These are phyloP conservation scores for Nicotiana benthamiana DNA, from an alignment of 257 asterid species.

Conservation along the genomic window DNA sequence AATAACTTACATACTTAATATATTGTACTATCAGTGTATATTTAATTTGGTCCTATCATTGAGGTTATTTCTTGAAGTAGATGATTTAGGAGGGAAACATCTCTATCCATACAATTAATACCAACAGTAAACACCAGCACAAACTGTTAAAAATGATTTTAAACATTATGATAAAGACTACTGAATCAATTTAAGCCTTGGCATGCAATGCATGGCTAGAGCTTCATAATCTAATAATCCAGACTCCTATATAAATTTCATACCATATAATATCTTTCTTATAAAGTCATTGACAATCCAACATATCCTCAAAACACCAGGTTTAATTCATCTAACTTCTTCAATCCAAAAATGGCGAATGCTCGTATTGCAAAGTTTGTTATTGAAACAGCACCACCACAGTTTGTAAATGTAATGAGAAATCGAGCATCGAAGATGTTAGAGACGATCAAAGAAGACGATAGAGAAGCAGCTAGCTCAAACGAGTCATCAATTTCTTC, in stretches of 20 bases:
- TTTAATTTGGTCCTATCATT: constrained; percentile 1
- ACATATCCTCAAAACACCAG: not conserved
- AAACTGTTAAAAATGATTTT: constrained; percentile 24
- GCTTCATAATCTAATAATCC: constrained; percentile 6
- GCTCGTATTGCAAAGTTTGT: constrained; percentile 44
- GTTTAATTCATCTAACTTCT: no score
- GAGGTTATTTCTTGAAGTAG: not conserved
- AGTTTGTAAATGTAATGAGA: constrained; percentile 39
- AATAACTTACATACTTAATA: no score
- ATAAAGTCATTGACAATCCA: not conserved
- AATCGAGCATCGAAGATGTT: constrained; percentile 43
- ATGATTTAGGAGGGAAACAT: not conserved
- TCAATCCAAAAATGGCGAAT: constrained; percentile 35
- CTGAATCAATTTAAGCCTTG: constrained; percentile 13
- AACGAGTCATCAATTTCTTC: constrained; percentile 7
- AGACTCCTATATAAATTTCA: constrained; percentile 19
- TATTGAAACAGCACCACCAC: constrained; percentile 58
- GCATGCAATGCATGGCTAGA: not conserved
- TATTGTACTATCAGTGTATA: not conserved
- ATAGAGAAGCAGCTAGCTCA: constrained; percentile 24
- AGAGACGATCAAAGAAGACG: constrained; percentile 69
- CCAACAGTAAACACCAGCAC: constrained; percentile 37
- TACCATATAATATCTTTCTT: not conserved
- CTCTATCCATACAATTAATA: constrained; percentile 14
- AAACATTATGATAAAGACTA: constrained; percentile 9